Percentiles rank a stretch among this genome's conserved stretches.
phyloP scores from a whole-genome alignment of 169 alveolate genomes.

The Perkinsus chesapeaki region DNA sequence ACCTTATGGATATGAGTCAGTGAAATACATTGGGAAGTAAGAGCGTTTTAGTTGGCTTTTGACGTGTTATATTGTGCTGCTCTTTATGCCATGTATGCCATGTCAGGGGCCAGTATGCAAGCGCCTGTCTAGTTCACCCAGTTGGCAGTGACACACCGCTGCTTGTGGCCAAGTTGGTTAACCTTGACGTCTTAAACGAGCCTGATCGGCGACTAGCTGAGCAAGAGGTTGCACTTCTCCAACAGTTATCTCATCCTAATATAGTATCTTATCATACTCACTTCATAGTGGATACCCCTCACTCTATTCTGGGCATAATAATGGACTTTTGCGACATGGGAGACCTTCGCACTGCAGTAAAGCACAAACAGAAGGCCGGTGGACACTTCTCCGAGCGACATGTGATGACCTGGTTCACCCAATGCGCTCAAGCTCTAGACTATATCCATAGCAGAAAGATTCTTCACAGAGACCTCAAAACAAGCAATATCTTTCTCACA shows the following conservation, averaged over 20 bases:
- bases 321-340: slow-evolving; percentile 88
- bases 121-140: neutral
- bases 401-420: slow-evolving; percentile 56
- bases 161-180: slow-evolving; percentile 61
- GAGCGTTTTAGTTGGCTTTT: too few relatives aligned
- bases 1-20: neutral
- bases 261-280: slow-evolving; percentile 80
- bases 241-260: slow-evolving; percentile 63
- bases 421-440: slow-evolving; percentile 68
- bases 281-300: slow-evolving; percentile 57
- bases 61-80: too few relatives aligned
- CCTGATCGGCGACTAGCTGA: slow-evolving; percentile 70
- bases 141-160: neutral
- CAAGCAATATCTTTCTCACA: slow-evolving; percentile 73
- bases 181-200: slow-evolving; percentile 60
- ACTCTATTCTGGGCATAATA: slow-evolving; percentile 64
- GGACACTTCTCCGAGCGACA: neutral
- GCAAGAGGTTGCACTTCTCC: slow-evolving; percentile 69
- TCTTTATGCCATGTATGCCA: too few relatives aligned
- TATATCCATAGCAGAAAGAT: slow-evolving; percentile 81
- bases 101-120: neutral
- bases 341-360: slow-evolving; percentile 71
- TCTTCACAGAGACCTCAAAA: slow-evolving; percentile 84
- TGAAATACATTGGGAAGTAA: neutral
- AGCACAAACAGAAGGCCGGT: slow-evolving; percentile 53